phyloP scores from a whole-genome alignment of 2,329 filamentous ascomycete genomes.

The Ceratocystis destructans region DNA sequence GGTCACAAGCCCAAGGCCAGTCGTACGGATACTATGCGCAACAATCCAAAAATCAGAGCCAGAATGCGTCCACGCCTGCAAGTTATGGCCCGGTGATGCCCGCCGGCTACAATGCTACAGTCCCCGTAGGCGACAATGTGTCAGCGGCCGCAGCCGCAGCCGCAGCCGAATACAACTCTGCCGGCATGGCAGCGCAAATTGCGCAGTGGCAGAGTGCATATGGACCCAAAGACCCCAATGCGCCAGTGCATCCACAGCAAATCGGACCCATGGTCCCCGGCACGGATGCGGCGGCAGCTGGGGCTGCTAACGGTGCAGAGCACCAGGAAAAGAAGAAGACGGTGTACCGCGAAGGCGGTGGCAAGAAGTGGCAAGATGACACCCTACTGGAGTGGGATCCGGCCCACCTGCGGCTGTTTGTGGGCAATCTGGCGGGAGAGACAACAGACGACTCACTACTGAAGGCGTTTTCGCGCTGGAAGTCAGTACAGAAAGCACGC shows the following conservation, averaged over 20 bases:
- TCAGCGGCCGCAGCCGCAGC: slow-evolving; percentile 30
- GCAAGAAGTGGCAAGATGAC: slow-evolving; percentile 82
- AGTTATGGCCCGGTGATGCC: slow-evolving; percentile 6
- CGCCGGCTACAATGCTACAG: not conserved
- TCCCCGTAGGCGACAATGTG: not conserved
- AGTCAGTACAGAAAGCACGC: slow-evolving; percentile 78
- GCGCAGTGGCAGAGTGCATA: slow-evolving; percentile 93
- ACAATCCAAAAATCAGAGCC: slow-evolving; percentile 18
- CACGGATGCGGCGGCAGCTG: slow-evolving; percentile 31
- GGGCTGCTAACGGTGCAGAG: slow-evolving; percentile 22
- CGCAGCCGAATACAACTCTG: slow-evolving; percentile 41
- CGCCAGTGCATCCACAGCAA: slow-evolving; percentile 24
- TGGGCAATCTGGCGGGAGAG: slow-evolving; percentile 92
- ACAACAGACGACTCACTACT: slow-evolving; percentile 90
- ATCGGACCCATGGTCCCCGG: slow-evolving; percentile 22
- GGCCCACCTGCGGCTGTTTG: slow-evolving; percentile 83
- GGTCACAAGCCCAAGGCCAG: not conserved
- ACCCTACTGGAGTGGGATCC: slow-evolving; percentile 92
- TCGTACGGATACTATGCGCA: slow-evolving; percentile 7
- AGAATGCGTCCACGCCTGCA: slow-evolving; percentile 19
- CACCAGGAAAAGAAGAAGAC: slow-evolving; percentile 59
- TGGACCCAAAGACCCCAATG: slow-evolving; percentile 44
- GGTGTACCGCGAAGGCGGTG: slow-evolving; percentile 75
- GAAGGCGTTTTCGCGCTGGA: slow-evolving; percentile 84
- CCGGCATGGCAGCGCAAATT: slow-evolving; percentile 80